A percentile compares a stretch with the other conserved stretches of the same genome.
Conservation (phyloP, 1,284 basidiomycete species). For the Austroboletus niveus region DNA sequence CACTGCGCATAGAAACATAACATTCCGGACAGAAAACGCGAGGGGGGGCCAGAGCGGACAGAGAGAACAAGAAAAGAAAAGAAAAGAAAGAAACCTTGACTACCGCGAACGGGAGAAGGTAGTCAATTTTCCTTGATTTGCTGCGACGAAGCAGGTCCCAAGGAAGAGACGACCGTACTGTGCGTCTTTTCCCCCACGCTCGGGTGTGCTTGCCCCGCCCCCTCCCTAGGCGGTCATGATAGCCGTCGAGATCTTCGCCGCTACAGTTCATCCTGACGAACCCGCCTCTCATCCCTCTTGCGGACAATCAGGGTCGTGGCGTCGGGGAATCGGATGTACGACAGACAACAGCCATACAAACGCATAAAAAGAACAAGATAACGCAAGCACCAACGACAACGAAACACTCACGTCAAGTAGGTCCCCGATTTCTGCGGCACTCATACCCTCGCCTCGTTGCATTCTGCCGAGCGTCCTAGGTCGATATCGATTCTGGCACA, state of each 20-base stretch:
- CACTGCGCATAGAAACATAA: constrained; percentile 4
- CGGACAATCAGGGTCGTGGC: constrained; percentile 21
- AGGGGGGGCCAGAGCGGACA: no score
- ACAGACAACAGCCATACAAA: not conserved
- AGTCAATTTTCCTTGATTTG: constrained; percentile 1
- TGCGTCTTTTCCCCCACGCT: no score
- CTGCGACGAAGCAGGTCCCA: constrained; percentile 4
- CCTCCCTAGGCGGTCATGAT: constrained; percentile 1
- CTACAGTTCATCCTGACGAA: constrained; percentile 12
- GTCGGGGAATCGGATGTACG: constrained; percentile 8
- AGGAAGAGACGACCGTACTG: not conserved
- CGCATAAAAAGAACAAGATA: constrained; percentile 1
- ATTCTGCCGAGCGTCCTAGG: constrained; percentile 2
- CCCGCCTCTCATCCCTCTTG: constrained; percentile 6
- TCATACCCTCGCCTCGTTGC: constrained; percentile 20
- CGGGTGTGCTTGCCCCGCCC: not conserved
- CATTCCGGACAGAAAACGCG: not conserved
- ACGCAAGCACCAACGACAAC: not conserved
- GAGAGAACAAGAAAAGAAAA: not conserved
- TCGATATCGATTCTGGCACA: constrained; percentile 24
- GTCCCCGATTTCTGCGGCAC: constrained; percentile 35
- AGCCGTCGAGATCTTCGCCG: constrained; percentile 14
- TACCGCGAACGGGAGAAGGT: constrained; percentile 2
- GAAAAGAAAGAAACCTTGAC: not conserved
- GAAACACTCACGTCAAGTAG: constrained; percentile 40